Evolutionary conservation across 2,329 filamentous ascomycete genomes (phyloP).

Genomic region (Daldinia sp.): DNA sequence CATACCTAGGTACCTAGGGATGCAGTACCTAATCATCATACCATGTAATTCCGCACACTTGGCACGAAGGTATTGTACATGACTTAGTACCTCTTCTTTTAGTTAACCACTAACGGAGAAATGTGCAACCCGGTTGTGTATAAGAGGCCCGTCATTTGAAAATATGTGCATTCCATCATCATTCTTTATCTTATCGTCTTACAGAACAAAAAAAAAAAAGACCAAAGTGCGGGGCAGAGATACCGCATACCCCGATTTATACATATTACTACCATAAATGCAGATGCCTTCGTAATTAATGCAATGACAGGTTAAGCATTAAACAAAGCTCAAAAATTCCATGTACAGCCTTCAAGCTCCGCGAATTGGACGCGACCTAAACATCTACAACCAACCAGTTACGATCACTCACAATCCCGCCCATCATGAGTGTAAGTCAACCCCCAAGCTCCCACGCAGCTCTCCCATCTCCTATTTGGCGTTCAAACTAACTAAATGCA

Average conservation of each 20-base stretch:
- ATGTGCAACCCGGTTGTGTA: background rate
- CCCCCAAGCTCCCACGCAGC: background rate
- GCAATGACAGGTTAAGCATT: background rate
- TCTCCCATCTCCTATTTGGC: background rate
- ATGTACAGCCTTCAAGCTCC: constrained; percentile 3
- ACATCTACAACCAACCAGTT: background rate
- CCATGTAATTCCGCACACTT: background rate
- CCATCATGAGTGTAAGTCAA: constrained; percentile 49
- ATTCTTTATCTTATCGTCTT: background rate
- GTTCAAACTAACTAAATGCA: background rate
- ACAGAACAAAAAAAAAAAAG: too few relatives aligned
- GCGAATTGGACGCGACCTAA: background rate
- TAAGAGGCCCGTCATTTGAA: background rate
- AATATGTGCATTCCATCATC: background rate
- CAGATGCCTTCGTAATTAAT: background rate
- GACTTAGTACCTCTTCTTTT: too few relatives aligned
- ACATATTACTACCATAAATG: background rate
- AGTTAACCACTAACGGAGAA: background rate
- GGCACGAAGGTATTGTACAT: too few relatives aligned
- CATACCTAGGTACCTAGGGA: too few relatives aligned
- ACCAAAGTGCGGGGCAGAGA: background rate
- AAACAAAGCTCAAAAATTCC: constrained; percentile 6
- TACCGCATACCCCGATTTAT: background rate
- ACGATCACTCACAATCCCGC: constrained; percentile 32
- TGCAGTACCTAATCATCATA: too few relatives aligned